Evolutionary conservation across 352 stramenopile species (phyloP), one percentile per base, ranked within the genome.

Genomic region (Saprolegnia parasitica): DNA sequence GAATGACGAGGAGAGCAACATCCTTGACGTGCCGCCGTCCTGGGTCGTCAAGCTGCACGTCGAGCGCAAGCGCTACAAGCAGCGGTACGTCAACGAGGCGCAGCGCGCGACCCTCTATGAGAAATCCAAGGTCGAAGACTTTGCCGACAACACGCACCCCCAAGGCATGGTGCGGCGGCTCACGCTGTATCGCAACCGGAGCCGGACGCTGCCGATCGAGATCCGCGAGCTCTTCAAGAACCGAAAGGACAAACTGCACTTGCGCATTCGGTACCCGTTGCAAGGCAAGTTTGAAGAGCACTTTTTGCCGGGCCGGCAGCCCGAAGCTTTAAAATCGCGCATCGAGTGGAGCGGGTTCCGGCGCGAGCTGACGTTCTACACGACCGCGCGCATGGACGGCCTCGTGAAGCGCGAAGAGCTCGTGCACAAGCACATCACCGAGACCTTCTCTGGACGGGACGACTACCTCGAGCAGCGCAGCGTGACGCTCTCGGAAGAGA

Each of bases 181-280:
- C 24, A 96, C 90, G 9, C 32, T 89, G 10, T 98, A 88, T 72
- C 80, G 78, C 23, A 91, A 98, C 71, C 68, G 71, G 1, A 74
- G 73, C 5, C 89, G 85, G 63, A 96, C 87, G 6, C 75, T 97
- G 15, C 83, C 86, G 5, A 72, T 90, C n/a, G 85, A 97, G 68
- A 88, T 97, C 58, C 84, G 85, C 20, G 95, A 98, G 74, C 83
- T 89, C 63, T 98, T 98, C 68, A 84, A 87, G 56, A 95, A 97
- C 70, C 81, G 93, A 50, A 90, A 93, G 67, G 93, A 98, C 76
- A 88, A 86, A 62, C 88, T 98, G 24, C 83, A 93, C 52, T 77
- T 73, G 16, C 83, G 93, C 23, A 73, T 75, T 13, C 84, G 91
- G 6, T 88, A 83, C 56, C 93, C 88, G 11, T 82, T 97, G 56